Evolutionary conservation across 2,329 filamentous ascomycete species (phyloP), one percentile per base, ranked within the genome.

Genomic region (Cladophialophora yegresii): DNA sequence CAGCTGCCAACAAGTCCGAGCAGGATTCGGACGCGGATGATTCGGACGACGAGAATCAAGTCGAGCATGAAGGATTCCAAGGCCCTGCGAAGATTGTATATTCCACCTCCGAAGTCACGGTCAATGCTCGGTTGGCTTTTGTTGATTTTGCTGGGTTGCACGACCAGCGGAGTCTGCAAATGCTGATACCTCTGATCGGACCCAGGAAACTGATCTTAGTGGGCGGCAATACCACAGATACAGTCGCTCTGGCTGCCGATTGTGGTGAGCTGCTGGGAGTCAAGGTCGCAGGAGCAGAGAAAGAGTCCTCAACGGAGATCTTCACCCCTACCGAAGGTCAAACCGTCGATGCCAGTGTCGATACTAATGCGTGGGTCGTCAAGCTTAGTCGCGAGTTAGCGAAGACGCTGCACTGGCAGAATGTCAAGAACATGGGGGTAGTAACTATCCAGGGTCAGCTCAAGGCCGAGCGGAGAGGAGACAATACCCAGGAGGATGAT

Each of bases 291-390:
- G 66, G 65, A 5, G 80, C 79, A 49, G 81, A 82, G 43, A 77
- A 79, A 53, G 79, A 81, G 20, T 40, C 63, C 12, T 63, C 66
- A 5, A 83, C 87, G 40, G 88, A 93, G 68, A 91, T 99, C 4
- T 93, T 93, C 74, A 92, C 91, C 0, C 95, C 95, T 0, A 77
- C 80, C 9, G 81, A 91, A n/a, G 92, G 92, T 26, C 81, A 84
- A 36, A 81, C 83, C 13, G 84, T 99, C 49, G 89, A 99, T 76
- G 95, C 93, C 12, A 97, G 93, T 73, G 93, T 98, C 49, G 95
- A 99, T 75, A 98, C 93, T 4, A 97, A 98, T 75, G 93, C 95
- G 3, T 99, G 96, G 95, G 89, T 91, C 26, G 90, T 99, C 65
- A 96, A 93, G 77, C 84, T 99, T 20, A 92, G 91, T 55, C 91